These are phyloP conservation scores for Periconia sp. DNA, from an alignment of 2,329 filamentous ascomycete species.

Conservation along the genomic window DNA sequence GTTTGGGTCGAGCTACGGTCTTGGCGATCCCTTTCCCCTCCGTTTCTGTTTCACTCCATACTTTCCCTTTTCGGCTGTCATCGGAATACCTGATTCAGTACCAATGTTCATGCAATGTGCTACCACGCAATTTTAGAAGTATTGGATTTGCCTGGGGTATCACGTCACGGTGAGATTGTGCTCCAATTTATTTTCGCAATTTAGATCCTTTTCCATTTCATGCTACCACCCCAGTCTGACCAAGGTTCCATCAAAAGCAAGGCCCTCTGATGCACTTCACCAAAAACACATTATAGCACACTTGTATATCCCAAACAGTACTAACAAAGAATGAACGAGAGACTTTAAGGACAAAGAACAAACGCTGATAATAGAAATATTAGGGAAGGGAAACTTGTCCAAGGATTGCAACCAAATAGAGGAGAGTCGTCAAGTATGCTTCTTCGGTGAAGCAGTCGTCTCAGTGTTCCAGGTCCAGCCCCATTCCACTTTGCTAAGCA, in stretches of 20 bases:
- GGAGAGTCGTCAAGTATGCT: conserved; percentile 28
- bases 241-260: not conserved
- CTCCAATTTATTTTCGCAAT: conserved; percentile 16
- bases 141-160: not conserved
- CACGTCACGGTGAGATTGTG: not conserved
- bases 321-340: conserved; percentile 3
- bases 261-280: not conserved
- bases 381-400: not conserved
- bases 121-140: conserved; percentile 3
- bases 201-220: conserved; percentile 30
- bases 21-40: conserved; percentile 27
- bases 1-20: conserved; percentile 25
- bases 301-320: conserved; percentile 7
- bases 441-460: conserved; percentile 20
- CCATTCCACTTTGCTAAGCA: conserved; percentile 32
- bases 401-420: conserved; percentile 6
- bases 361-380: not conserved
- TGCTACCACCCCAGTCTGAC: conserved; percentile 25
- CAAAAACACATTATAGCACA: conserved; percentile 16
- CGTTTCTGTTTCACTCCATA: conserved; percentile 5
- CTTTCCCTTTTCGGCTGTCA: conserved; percentile 5
- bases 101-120: conserved; percentile 5
- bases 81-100: conserved; percentile 2
- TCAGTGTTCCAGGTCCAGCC: conserved; percentile 34
- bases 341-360: not conserved